A percentile compares a stretch with the other conserved stretches of the same genome.
Evolutionary conservation across 2,329 filamentous ascomycete species (phyloP).

Genomic region (Claviceps quebecensis): DNA sequence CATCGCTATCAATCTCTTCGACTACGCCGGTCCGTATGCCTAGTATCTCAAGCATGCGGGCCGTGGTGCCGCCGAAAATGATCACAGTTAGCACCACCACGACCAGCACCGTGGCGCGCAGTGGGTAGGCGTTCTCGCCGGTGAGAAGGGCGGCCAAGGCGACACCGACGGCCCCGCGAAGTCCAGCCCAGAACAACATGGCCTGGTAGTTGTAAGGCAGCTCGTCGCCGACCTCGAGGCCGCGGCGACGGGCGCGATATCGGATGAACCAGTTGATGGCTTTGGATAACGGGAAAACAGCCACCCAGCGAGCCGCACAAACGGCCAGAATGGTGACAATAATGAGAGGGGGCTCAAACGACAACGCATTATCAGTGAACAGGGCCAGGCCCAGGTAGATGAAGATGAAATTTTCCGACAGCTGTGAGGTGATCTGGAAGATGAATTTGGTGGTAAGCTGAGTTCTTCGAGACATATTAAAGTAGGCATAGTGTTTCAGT

Average conservation of each 20-base stretch:
- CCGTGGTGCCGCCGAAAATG: constrained; percentile 95
- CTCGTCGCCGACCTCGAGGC: constrained; percentile 66
- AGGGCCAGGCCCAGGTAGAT: constrained; percentile 93
- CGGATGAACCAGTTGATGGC: constrained; percentile 87
- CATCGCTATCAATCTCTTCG: constrained; percentile 92
- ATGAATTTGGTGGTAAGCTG: constrained; percentile 97
- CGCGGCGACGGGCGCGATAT: constrained; percentile 66
- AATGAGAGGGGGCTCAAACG: constrained; percentile 91
- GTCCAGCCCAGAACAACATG: constrained; percentile 99
- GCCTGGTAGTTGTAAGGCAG: constrained; percentile 89
- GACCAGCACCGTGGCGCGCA: constrained; percentile 90
- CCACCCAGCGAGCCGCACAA: constrained; percentile 80
- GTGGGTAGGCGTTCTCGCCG: constrained; percentile 65
- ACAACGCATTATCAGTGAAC: constrained; percentile 77
- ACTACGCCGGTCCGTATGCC: constrained; percentile 94
- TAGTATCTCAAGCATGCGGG: constrained; percentile 92
- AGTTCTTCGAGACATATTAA: constrained; percentile 97
- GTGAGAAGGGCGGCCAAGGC: constrained; percentile 79
- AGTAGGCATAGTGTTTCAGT: constrained; percentile 96
- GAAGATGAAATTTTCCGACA: constrained; percentile 99
- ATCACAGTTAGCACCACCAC: constrained; percentile 97
- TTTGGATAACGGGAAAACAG: constrained; percentile 83
- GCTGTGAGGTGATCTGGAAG: constrained; percentile 84
- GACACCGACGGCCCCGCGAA: constrained; percentile 90
- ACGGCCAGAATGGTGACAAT: constrained; percentile 86